Percentiles rank a stretch among this genome's conserved stretches.
phyloP scores from a whole-genome alignment of 225 moss, liverwort and hornwort genomes.

The Anthoceros angustus region DNA sequence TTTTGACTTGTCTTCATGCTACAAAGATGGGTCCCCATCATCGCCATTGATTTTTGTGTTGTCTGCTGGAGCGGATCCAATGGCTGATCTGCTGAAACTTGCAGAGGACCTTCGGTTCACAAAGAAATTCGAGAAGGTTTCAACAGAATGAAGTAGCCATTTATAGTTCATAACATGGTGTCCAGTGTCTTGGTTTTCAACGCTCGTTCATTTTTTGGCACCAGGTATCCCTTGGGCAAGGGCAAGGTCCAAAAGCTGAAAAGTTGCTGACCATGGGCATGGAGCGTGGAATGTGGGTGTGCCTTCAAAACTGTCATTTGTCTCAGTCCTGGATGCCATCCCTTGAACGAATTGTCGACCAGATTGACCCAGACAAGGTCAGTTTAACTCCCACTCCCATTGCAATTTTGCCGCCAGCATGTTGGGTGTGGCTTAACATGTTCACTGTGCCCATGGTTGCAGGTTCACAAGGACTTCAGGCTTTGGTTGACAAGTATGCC shows the following conservation, averaged over 20 bases:
- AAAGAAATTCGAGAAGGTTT: conserved; percentile 77
- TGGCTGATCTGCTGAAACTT: conserved; percentile 76
- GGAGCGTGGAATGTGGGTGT: conserved; percentile 95
- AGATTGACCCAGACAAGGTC: conserved; percentile 67
- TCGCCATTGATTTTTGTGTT: conserved; percentile 77
- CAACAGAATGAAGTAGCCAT: background rate
- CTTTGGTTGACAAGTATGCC: conserved; percentile 90
- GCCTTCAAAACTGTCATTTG: conserved; percentile 82
- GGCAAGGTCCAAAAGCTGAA: conserved; percentile 77
- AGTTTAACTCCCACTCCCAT: background rate
- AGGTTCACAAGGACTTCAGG: conserved; percentile 79
- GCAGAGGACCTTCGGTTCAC: conserved; percentile 48
- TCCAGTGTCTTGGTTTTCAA: background rate
- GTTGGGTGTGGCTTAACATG: background rate
- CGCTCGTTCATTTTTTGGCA: background rate
- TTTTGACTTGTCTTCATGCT: conserved; percentile 57
- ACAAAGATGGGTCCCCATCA: conserved; percentile 65
- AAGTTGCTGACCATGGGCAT: conserved; percentile 62
- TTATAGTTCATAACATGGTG: background rate
- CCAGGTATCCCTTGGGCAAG: conserved; percentile 71
- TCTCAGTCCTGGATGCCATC: conserved; percentile 91
- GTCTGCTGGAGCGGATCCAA: conserved; percentile 71
- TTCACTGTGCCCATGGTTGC: background rate
- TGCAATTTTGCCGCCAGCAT: background rate
- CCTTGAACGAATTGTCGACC: conserved; percentile 56